A percentile compares a stretch with the other conserved stretches of the same genome.
Evolutionary conservation across 2,329 filamentous ascomycete genomes (phyloP).

Genomic region (Aureobasidium lini): DNA sequence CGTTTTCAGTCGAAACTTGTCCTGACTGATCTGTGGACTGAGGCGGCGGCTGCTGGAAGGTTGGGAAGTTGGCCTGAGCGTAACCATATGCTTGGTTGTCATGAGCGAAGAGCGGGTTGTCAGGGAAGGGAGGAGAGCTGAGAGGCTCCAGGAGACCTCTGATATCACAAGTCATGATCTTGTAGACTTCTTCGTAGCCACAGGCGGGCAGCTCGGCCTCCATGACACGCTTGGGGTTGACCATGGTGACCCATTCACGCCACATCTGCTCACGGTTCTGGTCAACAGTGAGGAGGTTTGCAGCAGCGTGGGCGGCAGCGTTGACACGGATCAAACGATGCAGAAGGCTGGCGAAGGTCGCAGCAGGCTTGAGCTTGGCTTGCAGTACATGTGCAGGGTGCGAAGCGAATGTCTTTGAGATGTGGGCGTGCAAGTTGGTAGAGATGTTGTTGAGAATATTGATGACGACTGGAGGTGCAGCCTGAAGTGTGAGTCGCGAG

Average conservation of each 20-base stretch:
- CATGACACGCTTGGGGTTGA: conserved; percentile 50
- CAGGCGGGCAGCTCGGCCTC: conserved; percentile 50
- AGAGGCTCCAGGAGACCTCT: conserved; percentile 63
- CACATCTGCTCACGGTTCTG: conserved; percentile 95
- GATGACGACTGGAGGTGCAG: conserved; percentile 79
- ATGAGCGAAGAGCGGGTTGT: conserved; percentile 29
- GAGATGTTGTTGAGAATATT: conserved; percentile 84
- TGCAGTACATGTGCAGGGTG: conserved; percentile 79
- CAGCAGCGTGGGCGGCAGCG: conserved; percentile 84
- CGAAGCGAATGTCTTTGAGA: conserved; percentile 75
- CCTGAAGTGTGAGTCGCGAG: conserved; percentile 79
- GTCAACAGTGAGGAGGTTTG: conserved; percentile 82
- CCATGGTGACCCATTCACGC: conserved; percentile 69
- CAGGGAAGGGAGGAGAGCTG: conserved; percentile 34
- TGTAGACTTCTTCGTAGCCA: conserved; percentile 49
- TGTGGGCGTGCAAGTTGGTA: conserved; percentile 69
- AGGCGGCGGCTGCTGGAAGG: conserved; percentile 29
- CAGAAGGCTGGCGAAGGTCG: conserved; percentile 78
- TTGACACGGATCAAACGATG: conserved; percentile 88
- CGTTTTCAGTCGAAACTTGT: conserved; percentile 47
- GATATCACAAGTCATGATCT: conserved; percentile 53
- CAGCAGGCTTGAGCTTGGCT: conserved; percentile 81
- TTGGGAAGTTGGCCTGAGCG: conserved; percentile 36
- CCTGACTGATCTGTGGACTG: conserved; percentile 12
- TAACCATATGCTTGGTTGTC: conserved; percentile 31